phyloP scores from a whole-genome alignment of 805 yeast genomes.

The Kluyveromyces siamensis region DNA sequence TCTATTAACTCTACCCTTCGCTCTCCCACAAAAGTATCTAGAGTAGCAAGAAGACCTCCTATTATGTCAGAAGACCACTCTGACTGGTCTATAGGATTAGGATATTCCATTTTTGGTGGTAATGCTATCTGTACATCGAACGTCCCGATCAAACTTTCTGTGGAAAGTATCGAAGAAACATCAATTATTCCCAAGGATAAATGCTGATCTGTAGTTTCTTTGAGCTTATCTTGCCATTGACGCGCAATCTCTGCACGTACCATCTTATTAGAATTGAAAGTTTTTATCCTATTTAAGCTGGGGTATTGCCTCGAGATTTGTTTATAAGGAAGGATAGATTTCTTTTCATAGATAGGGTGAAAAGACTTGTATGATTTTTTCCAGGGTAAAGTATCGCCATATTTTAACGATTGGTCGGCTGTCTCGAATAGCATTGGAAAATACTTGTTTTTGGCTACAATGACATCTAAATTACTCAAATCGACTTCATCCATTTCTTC shows the following conservation, averaged over 20 bases:
- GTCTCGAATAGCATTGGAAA: conserved; percentile 29
- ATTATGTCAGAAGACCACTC: conserved; percentile 1
- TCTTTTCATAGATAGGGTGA: conserved; percentile 1
- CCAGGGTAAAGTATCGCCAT: neutral
- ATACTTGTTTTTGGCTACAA: conserved; percentile 30
- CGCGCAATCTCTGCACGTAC: neutral
- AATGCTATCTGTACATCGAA: neutral
- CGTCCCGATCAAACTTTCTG: neutral
- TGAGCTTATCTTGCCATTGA: neutral
- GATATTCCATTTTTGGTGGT: neutral
- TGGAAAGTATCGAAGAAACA: neutral
- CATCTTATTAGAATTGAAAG: neutral
- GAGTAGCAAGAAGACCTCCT: neutral
- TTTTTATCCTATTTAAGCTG: neutral
- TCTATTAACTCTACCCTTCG: neutral
- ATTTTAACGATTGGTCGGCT: conserved; percentile 8
- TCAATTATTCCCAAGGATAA: neutral
- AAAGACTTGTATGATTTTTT: neutral
- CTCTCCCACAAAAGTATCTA: neutral
- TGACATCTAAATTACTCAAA: conserved; percentile 14
- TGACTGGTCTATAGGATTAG: neutral
- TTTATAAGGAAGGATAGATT: conserved; percentile 1
- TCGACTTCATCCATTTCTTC: conserved; percentile 5
- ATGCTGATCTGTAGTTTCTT: neutral
- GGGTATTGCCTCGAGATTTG: neutral